Base-by-base conservation (phyloP, 345 rosid genomes). In the Brassica incana region DNA sequence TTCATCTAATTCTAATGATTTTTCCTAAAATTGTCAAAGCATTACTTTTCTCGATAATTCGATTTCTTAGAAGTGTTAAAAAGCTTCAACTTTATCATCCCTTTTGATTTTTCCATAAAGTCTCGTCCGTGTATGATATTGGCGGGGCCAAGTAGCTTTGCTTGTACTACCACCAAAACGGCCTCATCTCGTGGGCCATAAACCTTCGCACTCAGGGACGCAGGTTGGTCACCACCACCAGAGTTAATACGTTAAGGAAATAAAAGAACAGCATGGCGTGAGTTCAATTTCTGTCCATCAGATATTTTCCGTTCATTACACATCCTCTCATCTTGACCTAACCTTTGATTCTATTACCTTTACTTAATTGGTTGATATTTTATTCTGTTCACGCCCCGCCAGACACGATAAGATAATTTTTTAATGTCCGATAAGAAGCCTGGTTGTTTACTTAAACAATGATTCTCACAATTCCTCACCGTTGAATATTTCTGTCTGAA, bases 151-250 rank as follows among this genome's bases (percentile, higher is more conserved):
- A 68, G 69, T 48, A 18, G 45, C 43, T 23, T 66, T 6, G 73
- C 59, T 72, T 73, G 82, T 0, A 23, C 25, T 73, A 79, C 70
- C 74, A 74, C 27, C 25, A 18, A 79, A 74, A 79, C 78, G 80
- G 73, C 35, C 25, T 56, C 32, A 58, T 58, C 16, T 43, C 23
- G 70, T 45, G 83, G 83, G 80, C 14, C 59, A 73, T 72, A 1
- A 65, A 8, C 54, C 50, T 48, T 43, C 65, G 76, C 83, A 76
- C 83, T 71, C 50, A 54, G 36, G 70, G 71, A 52, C 56, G 29
- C 67, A 72, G 64, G 72, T 75, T 80, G 83, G 76, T 66, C 80
- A 80, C 79, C 76, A 80, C 75, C 78, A 61, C 65, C 16, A 59
- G 6, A 35, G 59, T 71, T 70, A 38, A 56, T 69, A 56, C 25